phyloP scores from a whole-genome alignment of 176 grass and related monocot genomes.

The Melocanna baccifera region DNA sequence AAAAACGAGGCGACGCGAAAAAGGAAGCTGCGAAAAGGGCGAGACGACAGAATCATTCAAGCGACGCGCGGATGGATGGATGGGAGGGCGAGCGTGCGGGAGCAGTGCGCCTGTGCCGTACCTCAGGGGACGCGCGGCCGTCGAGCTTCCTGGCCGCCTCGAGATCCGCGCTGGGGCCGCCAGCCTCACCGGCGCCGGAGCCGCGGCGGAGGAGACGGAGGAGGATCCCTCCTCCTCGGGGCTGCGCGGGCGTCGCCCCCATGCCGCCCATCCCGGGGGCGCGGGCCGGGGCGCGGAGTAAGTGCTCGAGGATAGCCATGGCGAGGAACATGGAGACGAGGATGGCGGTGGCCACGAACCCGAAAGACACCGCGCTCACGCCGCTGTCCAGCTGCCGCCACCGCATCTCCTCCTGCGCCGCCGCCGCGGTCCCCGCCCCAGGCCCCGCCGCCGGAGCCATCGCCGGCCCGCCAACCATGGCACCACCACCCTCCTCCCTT shows the following conservation, averaged over 20 bases:
- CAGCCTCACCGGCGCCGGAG: not conserved
- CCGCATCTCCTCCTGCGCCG: constrained; percentile 48
- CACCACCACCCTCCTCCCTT: not conserved
- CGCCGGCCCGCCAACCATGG: constrained; percentile 31
- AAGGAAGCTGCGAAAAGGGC: constrained; percentile 45
- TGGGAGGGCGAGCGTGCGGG: constrained; percentile 25
- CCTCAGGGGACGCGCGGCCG: constrained; percentile 41
- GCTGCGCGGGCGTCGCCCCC: not conserved
- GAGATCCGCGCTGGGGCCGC: constrained; percentile 29
- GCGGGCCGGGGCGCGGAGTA: constrained; percentile 47
- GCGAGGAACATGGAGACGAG: constrained; percentile 97
- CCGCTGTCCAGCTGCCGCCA: constrained; percentile 72
- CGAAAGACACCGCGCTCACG: constrained; percentile 90
- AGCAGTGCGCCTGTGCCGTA: constrained; percentile 27
- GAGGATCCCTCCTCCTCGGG: constrained; percentile 16
- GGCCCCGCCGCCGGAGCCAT: constrained; percentile 41
- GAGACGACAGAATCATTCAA: constrained; percentile 41
- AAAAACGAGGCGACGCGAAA: constrained; percentile 41
- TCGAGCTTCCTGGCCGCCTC: constrained; percentile 55
- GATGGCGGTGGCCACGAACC: constrained; percentile 97
- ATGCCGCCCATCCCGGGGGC: not conserved
- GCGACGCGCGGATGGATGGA: not conserved
- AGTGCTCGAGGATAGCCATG: constrained; percentile 93
- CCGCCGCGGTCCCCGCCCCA: not conserved
- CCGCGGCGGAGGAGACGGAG: constrained; percentile 6